Conservation (phyloP, 148 eudicot genomes). For the Cornus florida region DNA sequence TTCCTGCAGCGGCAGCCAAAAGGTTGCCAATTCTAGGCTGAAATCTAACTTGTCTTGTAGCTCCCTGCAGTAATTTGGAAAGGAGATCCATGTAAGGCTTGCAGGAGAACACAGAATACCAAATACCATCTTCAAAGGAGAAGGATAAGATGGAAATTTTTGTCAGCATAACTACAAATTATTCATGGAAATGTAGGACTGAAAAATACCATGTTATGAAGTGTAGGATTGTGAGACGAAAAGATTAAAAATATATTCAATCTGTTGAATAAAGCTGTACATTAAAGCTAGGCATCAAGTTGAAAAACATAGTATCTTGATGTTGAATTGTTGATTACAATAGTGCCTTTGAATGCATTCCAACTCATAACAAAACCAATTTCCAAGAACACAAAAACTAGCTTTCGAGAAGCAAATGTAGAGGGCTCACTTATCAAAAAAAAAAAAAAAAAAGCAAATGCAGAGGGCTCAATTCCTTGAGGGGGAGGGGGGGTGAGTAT, state of each 20-base stretch:
- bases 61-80: slow-evolving; percentile 30
- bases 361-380: not conserved
- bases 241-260: not conserved
- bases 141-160: not conserved
- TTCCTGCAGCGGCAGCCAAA: slow-evolving; percentile 42
- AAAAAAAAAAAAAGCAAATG: no score
- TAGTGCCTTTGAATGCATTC: not conserved
- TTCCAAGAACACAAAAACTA: not conserved
- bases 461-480: not conserved
- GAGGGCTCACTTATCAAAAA: no score
- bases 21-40: slow-evolving; percentile 44
- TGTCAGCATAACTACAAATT: not conserved
- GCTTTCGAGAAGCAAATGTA: not conserved
- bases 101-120: not conserved
- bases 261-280: not conserved
- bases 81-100: not conserved
- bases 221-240: not conserved
- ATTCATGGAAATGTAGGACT: not conserved
- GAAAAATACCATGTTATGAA: not conserved
- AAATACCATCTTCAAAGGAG: not conserved
- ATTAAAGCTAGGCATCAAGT: slow-evolving; percentile 1
- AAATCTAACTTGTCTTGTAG: slow-evolving; percentile 43
- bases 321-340: not conserved
- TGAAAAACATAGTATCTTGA: not conserved
- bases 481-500: no score